Evolutionary conservation across 2,329 filamentous ascomycete species (phyloP), one percentile per base, ranked within the genome.

Genomic region (Botrytis paeoniae): DNA sequence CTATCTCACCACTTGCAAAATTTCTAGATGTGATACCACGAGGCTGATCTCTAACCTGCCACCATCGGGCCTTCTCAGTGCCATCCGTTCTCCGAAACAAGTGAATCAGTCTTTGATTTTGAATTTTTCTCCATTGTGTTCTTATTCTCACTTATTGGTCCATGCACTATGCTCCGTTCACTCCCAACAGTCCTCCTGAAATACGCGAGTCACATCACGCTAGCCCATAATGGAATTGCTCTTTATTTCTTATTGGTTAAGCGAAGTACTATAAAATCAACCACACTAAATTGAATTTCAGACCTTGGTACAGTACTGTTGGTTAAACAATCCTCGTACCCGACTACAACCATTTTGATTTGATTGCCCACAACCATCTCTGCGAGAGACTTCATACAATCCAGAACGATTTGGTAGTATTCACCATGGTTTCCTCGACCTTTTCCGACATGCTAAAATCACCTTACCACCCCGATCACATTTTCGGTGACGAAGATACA

Each of bases 181-280:
- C 35, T 68, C 25, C 48, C 18, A 39, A 41, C 25, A 68, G 25
- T n/a, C 45, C 65, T 68, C 65, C 48, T 68, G 45, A 68, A 57
- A 41, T 68, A 68, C 48, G 65, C 65, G 65, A 68, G 18, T 6
- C 9, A 41, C 3, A 25, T 4, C 4, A 41, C 16, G 16, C 25
- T 41, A 57, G 5, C 25, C 48, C 7, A 41, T 2, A 41, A 32
- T 41, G 18, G 7, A 32, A 64, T 22, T 32, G 7, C 8, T 14
- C 5, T 43, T n/a, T 12, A 32, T 32, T 45, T 41, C 43, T 45
- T 4, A 57, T 57, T 57, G 51, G n/a, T 4, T 29, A 45, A 64
- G n/a, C 39, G 39, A 45, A 63, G 2, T 3, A 22, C 9, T n/a
- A 43, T 63, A n/a, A 14, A 41, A 5, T 1, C 1, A 3, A 29